These are phyloP conservation scores for Penicillium manginii DNA, from an alignment of 495 filamentous ascomycete genomes.

Conservation along the genomic window DNA sequence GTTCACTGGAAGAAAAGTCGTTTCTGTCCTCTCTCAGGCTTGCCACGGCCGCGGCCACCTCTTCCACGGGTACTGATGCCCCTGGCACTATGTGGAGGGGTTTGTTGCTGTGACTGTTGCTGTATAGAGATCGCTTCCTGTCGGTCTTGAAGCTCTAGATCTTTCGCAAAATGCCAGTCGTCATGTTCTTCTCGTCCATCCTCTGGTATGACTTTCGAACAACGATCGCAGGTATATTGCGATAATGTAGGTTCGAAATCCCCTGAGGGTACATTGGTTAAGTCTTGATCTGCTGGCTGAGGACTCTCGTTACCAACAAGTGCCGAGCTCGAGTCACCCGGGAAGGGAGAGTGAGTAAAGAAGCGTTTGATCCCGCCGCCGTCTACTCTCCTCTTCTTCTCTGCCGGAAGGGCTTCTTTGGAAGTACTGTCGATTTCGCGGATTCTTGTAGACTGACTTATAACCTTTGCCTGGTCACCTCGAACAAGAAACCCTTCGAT, in stretches of 20 bases:
- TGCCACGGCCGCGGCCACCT: slow-evolving; percentile 41
- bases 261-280: too few species aligned
- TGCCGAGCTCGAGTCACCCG: slow-evolving; percentile 13
- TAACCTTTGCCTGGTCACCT: slow-evolving; percentile 70
- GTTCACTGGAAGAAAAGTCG: slow-evolving; percentile 61
- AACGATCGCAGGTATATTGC: slow-evolving; percentile 61
- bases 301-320: slow-evolving; percentile 13
- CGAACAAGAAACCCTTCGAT: slow-evolving; percentile 84
- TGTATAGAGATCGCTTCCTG: slow-evolving; percentile 34
- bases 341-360: slow-evolving; percentile 31
- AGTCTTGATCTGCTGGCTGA: slow-evolving; percentile 1
- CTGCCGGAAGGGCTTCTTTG: slow-evolving; percentile 15
- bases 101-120: slow-evolving; percentile 11
- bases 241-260: background rate
- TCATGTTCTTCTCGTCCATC: slow-evolving; percentile 73
- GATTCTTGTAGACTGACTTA: slow-evolving; percentile 28
- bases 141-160: slow-evolving; percentile 68
- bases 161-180: slow-evolving; percentile 96
- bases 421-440: slow-evolving; percentile 12
- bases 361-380: slow-evolving; percentile 39
- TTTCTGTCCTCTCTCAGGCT: slow-evolving; percentile 76
- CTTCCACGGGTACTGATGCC: slow-evolving; percentile 35
- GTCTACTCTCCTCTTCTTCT: slow-evolving; percentile 43
- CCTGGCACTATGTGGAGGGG: slow-evolving; percentile 25
- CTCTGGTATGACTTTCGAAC: slow-evolving; percentile 59